Conservation (phyloP, 1,139 yeast species). For the Scheffersomyces quercinus region DNA sequence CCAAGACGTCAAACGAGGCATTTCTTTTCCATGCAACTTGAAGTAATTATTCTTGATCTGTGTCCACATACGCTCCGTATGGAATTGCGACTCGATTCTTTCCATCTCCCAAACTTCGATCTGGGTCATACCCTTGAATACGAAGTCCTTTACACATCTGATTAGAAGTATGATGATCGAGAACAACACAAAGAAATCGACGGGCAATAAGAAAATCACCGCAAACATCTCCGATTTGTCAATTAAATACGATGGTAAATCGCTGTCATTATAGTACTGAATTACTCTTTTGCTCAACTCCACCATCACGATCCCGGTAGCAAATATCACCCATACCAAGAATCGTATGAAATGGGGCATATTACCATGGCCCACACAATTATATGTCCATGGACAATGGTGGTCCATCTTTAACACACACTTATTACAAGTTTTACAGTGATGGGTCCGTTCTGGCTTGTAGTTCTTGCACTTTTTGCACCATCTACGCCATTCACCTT, state of each 20-base stretch:
- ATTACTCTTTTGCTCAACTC: slow-evolving; percentile 44
- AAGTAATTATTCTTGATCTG: slow-evolving; percentile 50
- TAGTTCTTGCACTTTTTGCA: slow-evolving; percentile 64
- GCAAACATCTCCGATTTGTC: slow-evolving; percentile 54
- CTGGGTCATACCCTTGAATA: slow-evolving; percentile 77
- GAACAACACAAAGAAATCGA: slow-evolving; percentile 58
- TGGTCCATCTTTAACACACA: slow-evolving; percentile 85
- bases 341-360: slow-evolving; percentile 84
- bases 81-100: slow-evolving; percentile 67
- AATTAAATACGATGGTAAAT: slow-evolving; percentile 61
- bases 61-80: slow-evolving; percentile 52
- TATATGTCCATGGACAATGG: slow-evolving; percentile 84
- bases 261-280: slow-evolving; percentile 51
- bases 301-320: slow-evolving; percentile 51
- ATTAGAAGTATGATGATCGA: slow-evolving; percentile 59
- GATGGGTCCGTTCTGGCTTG: slow-evolving; percentile 81
- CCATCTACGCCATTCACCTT: slow-evolving; percentile 55
- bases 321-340: slow-evolving; percentile 61
- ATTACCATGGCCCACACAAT: slow-evolving; percentile 79
- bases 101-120: slow-evolving; percentile 94
- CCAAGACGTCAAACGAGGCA: slow-evolving; percentile 56
- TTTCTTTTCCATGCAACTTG: slow-evolving; percentile 38
- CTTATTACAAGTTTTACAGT: slow-evolving; percentile 61
- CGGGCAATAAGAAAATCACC: slow-evolving; percentile 55
- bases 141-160: slow-evolving; percentile 59